Percentiles rank a stretch among this genome's conserved stretches.
These are phyloP conservation scores for Epichloe hybrida DNA, from an alignment of 2,329 filamentous ascomycete genomes.

Conservation along the genomic window DNA sequence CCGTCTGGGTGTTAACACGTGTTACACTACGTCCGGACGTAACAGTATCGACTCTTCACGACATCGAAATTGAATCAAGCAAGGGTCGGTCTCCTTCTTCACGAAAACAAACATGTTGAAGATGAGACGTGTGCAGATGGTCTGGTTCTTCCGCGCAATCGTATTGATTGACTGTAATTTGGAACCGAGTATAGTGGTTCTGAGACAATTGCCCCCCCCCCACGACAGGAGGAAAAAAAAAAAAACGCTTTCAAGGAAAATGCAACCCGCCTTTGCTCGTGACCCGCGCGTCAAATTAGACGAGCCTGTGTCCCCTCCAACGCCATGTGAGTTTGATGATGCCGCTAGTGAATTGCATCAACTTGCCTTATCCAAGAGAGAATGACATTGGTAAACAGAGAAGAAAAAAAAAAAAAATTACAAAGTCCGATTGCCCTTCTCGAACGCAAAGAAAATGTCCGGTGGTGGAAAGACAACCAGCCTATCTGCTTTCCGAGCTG, in stretches of 20 bases:
- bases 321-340: background rate
- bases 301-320: background rate
- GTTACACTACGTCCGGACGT: no score
- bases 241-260: background rate
- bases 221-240: background rate
- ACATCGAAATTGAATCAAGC: no score
- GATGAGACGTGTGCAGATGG: no score
- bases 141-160: no score
- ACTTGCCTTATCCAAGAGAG: background rate
- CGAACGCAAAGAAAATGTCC: background rate
- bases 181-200: background rate
- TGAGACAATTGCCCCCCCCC: background rate
- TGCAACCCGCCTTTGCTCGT: background rate
- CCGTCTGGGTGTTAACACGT: background rate
- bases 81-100: no score
- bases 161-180: background rate
- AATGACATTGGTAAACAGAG: background rate
- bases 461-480: background rate
- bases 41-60: no score
- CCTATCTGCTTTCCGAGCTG: background rate
- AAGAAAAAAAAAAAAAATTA: background rate
- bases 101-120: no score
- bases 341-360: background rate
- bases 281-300: background rate
- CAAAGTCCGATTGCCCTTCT: background rate